These are phyloP conservation scores for Rickenella mellea DNA, from an alignment of 768 basidiomycete species.

Conservation along the genomic window DNA sequence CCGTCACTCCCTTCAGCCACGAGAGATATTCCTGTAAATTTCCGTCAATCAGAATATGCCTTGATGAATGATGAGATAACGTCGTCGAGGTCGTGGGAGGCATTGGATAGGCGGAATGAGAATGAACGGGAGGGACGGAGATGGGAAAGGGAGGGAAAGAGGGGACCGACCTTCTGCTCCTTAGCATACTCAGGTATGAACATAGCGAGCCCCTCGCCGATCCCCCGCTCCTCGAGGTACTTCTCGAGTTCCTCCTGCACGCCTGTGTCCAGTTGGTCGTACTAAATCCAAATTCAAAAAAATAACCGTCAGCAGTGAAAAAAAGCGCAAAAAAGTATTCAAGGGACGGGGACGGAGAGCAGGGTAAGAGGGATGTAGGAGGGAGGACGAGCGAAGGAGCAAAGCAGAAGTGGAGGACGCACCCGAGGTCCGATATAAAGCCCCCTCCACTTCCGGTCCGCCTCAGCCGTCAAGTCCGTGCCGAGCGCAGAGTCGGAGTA, in stretches of 20 bases:
- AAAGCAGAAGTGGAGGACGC: too few species aligned
- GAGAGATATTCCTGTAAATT: too few species aligned
- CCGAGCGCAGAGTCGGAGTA: conserved; percentile 68
- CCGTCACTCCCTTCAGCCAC: too few species aligned
- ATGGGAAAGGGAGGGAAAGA: too few species aligned
- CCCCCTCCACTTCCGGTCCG: conserved; percentile 89
- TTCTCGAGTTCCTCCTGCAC: conserved; percentile 91
- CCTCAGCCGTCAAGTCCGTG: conserved; percentile 73
- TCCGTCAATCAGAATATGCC: too few species aligned
- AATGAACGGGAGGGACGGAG: too few species aligned
- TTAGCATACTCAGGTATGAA: conserved; percentile 88
- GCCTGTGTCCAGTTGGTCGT: conserved; percentile 77
- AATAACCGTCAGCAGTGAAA: background rate
- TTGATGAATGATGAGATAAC: too few species aligned
- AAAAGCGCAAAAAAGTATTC: background rate
- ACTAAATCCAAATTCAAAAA: conserved; percentile 45
- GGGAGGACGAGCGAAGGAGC: background rate
- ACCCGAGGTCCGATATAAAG: conserved; percentile 90
- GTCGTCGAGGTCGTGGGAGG: too few species aligned
- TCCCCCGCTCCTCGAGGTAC: conserved; percentile 83
- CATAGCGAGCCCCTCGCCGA: conserved; percentile 71
- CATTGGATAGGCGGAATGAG: too few species aligned
- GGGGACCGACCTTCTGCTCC: too few species aligned
- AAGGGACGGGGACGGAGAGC: background rate
- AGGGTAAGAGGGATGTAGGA: background rate